These are phyloP conservation scores for Gynandropsis gynandra DNA, from an alignment of 345 rosid species.

Conservation along the genomic window DNA sequence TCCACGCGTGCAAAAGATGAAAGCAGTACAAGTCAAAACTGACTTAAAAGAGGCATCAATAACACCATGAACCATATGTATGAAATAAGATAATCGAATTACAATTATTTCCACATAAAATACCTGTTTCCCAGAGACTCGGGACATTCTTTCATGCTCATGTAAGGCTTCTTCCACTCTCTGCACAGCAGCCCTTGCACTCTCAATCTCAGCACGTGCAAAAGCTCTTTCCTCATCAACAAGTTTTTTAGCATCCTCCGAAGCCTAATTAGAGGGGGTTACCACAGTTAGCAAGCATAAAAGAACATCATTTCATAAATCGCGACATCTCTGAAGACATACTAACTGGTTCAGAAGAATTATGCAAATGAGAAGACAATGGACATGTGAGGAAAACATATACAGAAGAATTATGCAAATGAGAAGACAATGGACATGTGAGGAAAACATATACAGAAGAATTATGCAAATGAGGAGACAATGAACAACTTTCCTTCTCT, in stretches of 20 bases:
- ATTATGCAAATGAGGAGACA: not conserved
- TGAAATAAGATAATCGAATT: not conserved
- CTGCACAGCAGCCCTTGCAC: conserved; percentile 96
- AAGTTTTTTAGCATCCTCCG: conserved; percentile 94
- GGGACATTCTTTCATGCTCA: conserved; percentile 70
- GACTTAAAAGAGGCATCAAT: not conserved
- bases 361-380: not conserved
- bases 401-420: too few relatives aligned
- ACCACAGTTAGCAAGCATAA: conserved; percentile 19
- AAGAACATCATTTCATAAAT: conserved; percentile 8
- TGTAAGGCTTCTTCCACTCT: conserved; percentile 95
- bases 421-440: not conserved
- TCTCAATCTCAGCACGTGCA: conserved; percentile 95
- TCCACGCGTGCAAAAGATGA: conserved; percentile 11
- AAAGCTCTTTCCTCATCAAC: conserved; percentile 91
- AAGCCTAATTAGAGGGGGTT: conserved; percentile 48
- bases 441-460: too few relatives aligned
- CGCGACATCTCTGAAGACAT: not conserved
- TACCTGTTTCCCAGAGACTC: conserved; percentile 72
- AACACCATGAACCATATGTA: too few relatives aligned
- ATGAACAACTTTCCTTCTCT: too few relatives aligned
- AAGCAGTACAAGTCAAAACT: conserved; percentile 5
- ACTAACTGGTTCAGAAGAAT: not conserved
- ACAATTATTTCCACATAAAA: not conserved
- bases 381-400: not conserved